Base-by-base conservation (phyloP, 2,329 filamentous ascomycete genomes). In the Plectosphaerella sp. region DNA sequence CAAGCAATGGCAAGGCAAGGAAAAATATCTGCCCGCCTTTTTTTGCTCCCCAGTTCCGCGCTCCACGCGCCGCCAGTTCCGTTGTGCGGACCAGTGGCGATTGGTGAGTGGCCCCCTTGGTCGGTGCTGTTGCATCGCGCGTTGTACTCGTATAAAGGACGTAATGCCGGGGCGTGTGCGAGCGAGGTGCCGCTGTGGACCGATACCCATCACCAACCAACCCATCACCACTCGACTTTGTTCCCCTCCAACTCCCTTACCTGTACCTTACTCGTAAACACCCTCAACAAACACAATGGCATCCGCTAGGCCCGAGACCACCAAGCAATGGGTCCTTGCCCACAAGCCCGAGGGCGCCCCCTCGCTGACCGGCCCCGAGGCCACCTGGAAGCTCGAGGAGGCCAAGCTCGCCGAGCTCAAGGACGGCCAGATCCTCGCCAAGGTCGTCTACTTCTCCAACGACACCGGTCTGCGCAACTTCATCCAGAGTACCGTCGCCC, bases 391-490 rank as follows among this genome's bases (percentile, higher is more conserved):
- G 47, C 68, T 73, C 1, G 72, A 79, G 1, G 73, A 80, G 4
- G 79, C 80, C 59, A 69, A 76, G 9, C 71, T 74, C 20, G 68
- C 69, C 35, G 73, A 80, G 54, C 73, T 87, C 42, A 76, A 85
- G 64, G 78, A 84, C 72, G 84, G 84, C 58, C 71, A 89, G 63
- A 73, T 89, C 51, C 75, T 90, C 49, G 67, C 82, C 45, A 77
- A 82, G 65, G 64, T 67, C 1, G 67, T 87, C 54, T 89, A 89
- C 62, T 74, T 89, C 45, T 86, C 82, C 11, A 74, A 90, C 42
- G 87, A 90, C 67, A 87, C 87, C 1, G 86, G 87, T n/a, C 89
- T 89, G 86, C 79, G 87, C 24, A 33, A 15, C 14, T 41, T 15
- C 18, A 46, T 12, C 2, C 24, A 14, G 12, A 3, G 6, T 14